Conservation (phyloP, 139 green algal species). For the Asterochloris sp. region DNA sequence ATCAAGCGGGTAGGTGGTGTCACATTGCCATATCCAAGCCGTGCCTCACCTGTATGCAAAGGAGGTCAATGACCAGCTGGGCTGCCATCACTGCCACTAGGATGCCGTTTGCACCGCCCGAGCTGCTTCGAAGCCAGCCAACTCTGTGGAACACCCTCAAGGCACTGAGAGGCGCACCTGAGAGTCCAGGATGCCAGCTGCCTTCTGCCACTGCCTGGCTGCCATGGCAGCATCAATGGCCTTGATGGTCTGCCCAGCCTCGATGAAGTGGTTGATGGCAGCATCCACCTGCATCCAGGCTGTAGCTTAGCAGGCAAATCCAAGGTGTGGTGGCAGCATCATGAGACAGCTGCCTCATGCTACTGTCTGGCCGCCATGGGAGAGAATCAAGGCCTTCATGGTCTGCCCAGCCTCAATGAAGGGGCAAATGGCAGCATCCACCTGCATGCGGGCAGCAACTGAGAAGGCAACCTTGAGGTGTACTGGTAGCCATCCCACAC, state of each 20-base stretch:
- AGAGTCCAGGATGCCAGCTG: constrained; percentile 65
- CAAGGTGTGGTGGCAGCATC: too few relatives aligned
- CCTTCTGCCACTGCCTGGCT: constrained; percentile 70
- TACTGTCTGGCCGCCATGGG: constrained; percentile 66
- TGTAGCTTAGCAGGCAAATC: too few relatives aligned
- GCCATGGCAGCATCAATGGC: constrained; percentile 80
- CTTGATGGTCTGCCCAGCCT: constrained; percentile 65
- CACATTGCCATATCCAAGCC: too few relatives aligned
- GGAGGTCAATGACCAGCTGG: too few relatives aligned
- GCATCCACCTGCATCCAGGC: constrained; percentile 45
- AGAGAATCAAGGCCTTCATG: constrained; percentile 74
- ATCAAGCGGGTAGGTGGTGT: too few relatives aligned
- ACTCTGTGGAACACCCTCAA: too few relatives aligned
- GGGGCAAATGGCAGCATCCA: constrained; percentile 78
- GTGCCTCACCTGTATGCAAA: too few relatives aligned
- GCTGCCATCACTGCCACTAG: too few relatives aligned
- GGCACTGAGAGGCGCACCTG: constrained; percentile 25
- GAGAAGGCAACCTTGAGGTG: too few relatives aligned
- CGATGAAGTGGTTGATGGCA: constrained; percentile 84
- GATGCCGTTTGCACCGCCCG: too few relatives aligned
- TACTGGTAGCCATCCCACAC: too few relatives aligned
- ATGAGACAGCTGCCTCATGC: constrained; percentile 50
- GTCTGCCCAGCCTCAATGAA: constrained; percentile 76
- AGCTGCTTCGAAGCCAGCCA: too few relatives aligned
- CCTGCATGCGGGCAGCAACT: constrained; percentile 25